A percentile compares a stretch with the other conserved stretches of the same genome.
Conservation (phyloP, 208 protist genomes). For the Acanthamoeba triangularis region DNA sequence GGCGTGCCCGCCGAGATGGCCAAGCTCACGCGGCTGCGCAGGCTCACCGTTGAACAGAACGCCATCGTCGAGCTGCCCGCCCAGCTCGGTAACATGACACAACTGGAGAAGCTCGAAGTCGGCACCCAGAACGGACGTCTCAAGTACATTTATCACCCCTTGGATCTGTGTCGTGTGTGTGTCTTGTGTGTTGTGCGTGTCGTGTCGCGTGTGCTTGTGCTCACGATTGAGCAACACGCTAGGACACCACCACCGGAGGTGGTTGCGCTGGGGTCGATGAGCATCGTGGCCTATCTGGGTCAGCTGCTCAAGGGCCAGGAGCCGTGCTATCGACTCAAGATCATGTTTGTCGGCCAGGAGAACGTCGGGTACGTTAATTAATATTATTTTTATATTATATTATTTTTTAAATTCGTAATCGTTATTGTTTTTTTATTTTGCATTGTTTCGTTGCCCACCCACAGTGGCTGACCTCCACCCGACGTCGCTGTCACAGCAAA, state of each 20-base stretch:
- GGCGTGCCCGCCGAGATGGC: constrained; percentile 24
- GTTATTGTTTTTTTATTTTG: not conserved
- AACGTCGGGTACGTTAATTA: constrained; percentile 60
- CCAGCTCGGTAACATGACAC: not conserved
- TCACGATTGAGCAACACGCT: no score
- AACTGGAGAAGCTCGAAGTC: not conserved
- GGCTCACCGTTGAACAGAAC: not conserved
- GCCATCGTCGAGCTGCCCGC: constrained; percentile 12
- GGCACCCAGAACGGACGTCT: constrained; percentile 19
- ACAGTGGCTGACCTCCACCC: not conserved
- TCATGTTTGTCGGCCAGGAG: constrained; percentile 68
- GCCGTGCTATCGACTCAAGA: constrained; percentile 26
- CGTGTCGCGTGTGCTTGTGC: not conserved
- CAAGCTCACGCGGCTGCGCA: constrained; percentile 1
- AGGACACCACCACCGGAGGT: constrained; percentile 11
- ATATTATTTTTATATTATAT: no score
- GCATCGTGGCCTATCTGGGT: constrained; percentile 2
- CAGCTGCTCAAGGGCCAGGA: constrained; percentile 30
- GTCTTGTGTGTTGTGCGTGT: no score
- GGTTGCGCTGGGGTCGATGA: not conserved
- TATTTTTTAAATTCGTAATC: no score
- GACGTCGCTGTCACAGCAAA: not conserved
- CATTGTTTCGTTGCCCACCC: not conserved
- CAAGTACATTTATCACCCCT: not conserved
- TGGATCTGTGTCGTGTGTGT: no score